Evolutionary conservation across 306 rosid genomes (phyloP).

Genomic region (Sechiopsis laciniata): DNA sequence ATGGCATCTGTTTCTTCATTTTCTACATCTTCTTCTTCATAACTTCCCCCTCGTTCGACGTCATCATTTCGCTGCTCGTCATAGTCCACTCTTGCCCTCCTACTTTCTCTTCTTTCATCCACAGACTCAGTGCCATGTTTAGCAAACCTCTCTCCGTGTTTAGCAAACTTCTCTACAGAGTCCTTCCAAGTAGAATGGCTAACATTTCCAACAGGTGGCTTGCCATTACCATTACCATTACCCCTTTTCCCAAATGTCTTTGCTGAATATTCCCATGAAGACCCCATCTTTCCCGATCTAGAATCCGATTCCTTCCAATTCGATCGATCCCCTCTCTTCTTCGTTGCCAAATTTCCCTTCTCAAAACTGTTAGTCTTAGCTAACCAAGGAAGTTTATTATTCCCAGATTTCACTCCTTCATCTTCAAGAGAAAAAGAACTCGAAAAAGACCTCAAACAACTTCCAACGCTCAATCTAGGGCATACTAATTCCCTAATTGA

Average conservation of each 20-base stretch:
- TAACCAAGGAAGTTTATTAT: slow-evolving; percentile 64
- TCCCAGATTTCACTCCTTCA: slow-evolving; percentile 24
- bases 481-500: not conserved
- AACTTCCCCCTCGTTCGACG: not conserved
- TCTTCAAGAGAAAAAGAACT: slow-evolving; percentile 23
- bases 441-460: slow-evolving; percentile 36
- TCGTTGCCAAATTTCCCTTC: slow-evolving; percentile 14
- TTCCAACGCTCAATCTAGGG: slow-evolving; percentile 18
- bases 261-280: slow-evolving; percentile 30
- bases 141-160: too few relatives aligned
- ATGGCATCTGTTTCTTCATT: slow-evolving; percentile 48
- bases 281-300: slow-evolving; percentile 21
- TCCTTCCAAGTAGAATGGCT: slow-evolving; percentile 30
- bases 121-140: slow-evolving; percentile 22
- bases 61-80: not conserved
- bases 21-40: slow-evolving; percentile 20
- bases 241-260: slow-evolving; percentile 32
- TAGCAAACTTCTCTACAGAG: slow-evolving; percentile 23
- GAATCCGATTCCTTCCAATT: slow-evolving; percentile 33
- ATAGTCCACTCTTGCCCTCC: slow-evolving; percentile 24
- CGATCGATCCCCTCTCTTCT: slow-evolving; percentile 21
- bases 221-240: slow-evolving; percentile 28
- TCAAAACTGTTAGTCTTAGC: slow-evolving; percentile 30
- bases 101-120: slow-evolving; percentile 28
- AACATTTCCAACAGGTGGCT: slow-evolving; percentile 26